A percentile compares a stretch with the other conserved stretches of the same genome.
Conservation (phyloP, 2,329 filamentous ascomycete species). For the Periconia digitata region DNA sequence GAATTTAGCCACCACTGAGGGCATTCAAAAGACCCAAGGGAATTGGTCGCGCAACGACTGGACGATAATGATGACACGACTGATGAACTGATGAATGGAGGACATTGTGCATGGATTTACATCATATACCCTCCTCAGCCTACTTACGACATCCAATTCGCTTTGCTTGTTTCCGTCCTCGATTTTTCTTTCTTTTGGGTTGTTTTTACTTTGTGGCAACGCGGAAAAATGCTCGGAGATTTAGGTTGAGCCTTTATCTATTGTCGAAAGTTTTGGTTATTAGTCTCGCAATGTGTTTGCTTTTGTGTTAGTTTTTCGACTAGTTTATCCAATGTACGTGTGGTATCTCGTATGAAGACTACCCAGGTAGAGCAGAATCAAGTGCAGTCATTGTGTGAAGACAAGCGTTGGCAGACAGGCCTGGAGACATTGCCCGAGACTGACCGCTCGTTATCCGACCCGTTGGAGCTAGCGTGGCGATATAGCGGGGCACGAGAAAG, state of each 20-base stretch:
- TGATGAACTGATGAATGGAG: slow-evolving; percentile 30
- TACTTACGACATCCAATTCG: background rate
- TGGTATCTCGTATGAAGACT: no score
- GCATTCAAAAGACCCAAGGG: background rate
- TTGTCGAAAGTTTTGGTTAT: no score
- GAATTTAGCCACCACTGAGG: background rate
- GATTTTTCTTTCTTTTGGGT: background rate
- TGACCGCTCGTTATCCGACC: background rate
- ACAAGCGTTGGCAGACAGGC: no score
- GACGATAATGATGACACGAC: slow-evolving; percentile 14
- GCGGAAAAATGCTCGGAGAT: background rate
- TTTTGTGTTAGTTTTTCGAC: slow-evolving; percentile 1
- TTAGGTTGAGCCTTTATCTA: background rate
- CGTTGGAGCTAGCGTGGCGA: background rate
- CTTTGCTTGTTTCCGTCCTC: slow-evolving; percentile 1
- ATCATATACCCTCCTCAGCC: slow-evolving; percentile 37
- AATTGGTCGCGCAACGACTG: background rate
- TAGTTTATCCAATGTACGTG: no score
- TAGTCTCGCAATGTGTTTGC: background rate
- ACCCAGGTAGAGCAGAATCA: no score
- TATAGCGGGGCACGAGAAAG: slow-evolving; percentile 12
- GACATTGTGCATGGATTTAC: slow-evolving; percentile 31
- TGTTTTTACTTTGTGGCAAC: no score
- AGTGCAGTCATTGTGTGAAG: background rate
- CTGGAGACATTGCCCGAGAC: no score